These are phyloP conservation scores for Tetrastigma voinierianum DNA, from an alignment of 164 flowering plant genomes.

Conservation along the genomic window DNA sequence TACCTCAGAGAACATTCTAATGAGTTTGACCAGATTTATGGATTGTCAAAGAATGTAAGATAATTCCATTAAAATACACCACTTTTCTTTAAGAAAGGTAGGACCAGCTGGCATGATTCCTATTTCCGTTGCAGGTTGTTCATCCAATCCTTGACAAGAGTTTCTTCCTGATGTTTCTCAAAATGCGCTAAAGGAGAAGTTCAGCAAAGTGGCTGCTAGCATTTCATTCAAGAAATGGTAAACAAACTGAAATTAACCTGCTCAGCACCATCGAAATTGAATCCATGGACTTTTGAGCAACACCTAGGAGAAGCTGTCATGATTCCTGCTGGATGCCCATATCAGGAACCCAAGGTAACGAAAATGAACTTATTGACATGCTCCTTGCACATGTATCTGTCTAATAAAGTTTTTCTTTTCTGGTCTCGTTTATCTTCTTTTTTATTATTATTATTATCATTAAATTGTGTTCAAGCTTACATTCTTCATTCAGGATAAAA, in stretches of 20 bases:
- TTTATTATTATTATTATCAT: too few species aligned
- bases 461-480: too few species aligned
- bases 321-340: conserved; percentile 82
- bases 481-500: too few species aligned
- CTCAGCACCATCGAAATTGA: conserved; percentile 40
- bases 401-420: not conserved
- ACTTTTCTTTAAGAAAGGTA: not conserved
- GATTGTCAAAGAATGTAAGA: conserved; percentile 45
- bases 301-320: conserved; percentile 75
- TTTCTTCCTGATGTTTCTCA: conserved; percentile 40
- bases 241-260: conserved; percentile 1
- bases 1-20: conserved; percentile 54
- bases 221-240: not conserved
- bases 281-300: conserved; percentile 80
- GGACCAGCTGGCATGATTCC: conserved; percentile 1
- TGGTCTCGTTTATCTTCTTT: too few species aligned
- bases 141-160: conserved; percentile 52
- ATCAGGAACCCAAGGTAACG: conserved; percentile 68
- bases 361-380: not conserved
- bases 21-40: conserved; percentile 38
- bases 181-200: conserved; percentile 50
- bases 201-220: conserved; percentile 20
- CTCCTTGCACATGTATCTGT: too few species aligned
- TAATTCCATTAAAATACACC: not conserved
- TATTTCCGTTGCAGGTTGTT: conserved; percentile 35